Evolutionary conservation across 129 eudicot species (phyloP).

Genomic region (Smallanthus sonchifolius): DNA sequence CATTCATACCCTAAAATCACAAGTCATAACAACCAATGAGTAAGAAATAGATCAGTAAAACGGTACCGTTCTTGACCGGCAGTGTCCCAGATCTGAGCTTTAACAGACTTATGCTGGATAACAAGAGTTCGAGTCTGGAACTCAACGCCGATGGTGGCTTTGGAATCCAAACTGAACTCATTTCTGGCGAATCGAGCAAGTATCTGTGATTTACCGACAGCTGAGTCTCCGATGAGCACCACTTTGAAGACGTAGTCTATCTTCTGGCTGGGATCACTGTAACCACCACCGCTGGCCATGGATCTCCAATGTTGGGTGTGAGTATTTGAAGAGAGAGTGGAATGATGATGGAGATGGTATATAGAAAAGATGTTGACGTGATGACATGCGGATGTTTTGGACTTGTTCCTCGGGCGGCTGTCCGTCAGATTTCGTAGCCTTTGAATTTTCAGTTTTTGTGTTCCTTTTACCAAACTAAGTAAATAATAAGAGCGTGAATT

Average conservation of each 20-base stretch:
- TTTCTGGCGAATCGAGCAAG: conserved; percentile 77
- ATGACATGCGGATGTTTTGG: conserved; percentile 28
- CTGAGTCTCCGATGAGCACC: conserved; percentile 87
- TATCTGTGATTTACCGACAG: conserved; percentile 83
- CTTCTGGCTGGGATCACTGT: conserved; percentile 64
- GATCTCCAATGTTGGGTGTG: conserved; percentile 9
- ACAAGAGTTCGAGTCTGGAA: conserved; percentile 79
- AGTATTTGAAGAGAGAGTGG: conserved; percentile 3
- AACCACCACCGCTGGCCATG: conserved; percentile 58
- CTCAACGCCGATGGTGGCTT: conserved; percentile 90
- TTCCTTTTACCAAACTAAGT: too few species aligned
- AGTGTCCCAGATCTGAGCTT: conserved; percentile 99
- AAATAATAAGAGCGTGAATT: too few species aligned
- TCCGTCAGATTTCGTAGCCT: background rate
- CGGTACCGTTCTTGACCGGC: conserved; percentile 86
- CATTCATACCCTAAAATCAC: background rate
- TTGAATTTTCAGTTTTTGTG: background rate
- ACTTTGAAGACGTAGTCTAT: conserved; percentile 85
- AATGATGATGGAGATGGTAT: background rate
- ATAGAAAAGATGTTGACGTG: background rate
- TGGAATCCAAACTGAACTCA: conserved; percentile 84
- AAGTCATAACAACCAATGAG: background rate
- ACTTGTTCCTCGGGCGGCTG: conserved; percentile 34
- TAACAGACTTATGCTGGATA: conserved; percentile 72
- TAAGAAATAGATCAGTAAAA: background rate